phyloP scores from a whole-genome alignment of 2,329 filamentous ascomycete genomes.

The Claviceps africana region DNA sequence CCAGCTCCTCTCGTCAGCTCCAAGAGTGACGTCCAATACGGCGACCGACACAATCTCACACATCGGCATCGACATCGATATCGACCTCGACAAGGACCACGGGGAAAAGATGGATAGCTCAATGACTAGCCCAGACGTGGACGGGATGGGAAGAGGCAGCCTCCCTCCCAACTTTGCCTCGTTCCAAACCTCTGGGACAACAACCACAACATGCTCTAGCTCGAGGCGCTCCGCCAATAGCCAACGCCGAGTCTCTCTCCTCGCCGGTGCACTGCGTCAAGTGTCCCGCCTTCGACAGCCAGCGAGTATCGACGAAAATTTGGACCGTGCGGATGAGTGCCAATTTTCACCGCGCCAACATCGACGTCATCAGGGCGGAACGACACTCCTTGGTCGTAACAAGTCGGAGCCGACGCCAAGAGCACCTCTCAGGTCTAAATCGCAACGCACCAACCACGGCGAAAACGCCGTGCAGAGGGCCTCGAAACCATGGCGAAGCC shows the following conservation, averaged over 20 bases:
- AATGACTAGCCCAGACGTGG: not conserved
- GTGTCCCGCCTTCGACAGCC: not conserved
- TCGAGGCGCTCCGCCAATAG: constrained; percentile 8
- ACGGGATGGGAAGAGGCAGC: constrained; percentile 2
- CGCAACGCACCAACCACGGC: constrained; percentile 10
- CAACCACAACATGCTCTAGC: constrained; percentile 11
- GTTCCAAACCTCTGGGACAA: constrained; percentile 8
- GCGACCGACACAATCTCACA: not conserved
- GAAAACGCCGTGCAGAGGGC: constrained; percentile 9
- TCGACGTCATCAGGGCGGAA: not conserved
- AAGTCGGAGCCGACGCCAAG: not conserved
- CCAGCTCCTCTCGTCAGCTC: constrained; percentile 5
- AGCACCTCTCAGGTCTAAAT: constrained; percentile 6
- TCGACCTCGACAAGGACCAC: no score
- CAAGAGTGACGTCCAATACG: constrained; percentile 1
- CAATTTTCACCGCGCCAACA: not conserved
- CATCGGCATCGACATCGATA: no score
- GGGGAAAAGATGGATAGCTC: constrained; percentile 1
- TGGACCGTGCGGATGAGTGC: not conserved
- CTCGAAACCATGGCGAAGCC: constrained; percentile 12
- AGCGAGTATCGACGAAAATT: not conserved
- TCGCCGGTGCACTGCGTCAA: constrained; percentile 4
- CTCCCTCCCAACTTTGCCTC: constrained; percentile 3
- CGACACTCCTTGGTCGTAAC: not conserved
- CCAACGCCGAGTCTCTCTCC: constrained; percentile 5